These are phyloP conservation scores for Sonneratia alba DNA, from an alignment of 345 rosid genomes.

Conservation along the genomic window DNA sequence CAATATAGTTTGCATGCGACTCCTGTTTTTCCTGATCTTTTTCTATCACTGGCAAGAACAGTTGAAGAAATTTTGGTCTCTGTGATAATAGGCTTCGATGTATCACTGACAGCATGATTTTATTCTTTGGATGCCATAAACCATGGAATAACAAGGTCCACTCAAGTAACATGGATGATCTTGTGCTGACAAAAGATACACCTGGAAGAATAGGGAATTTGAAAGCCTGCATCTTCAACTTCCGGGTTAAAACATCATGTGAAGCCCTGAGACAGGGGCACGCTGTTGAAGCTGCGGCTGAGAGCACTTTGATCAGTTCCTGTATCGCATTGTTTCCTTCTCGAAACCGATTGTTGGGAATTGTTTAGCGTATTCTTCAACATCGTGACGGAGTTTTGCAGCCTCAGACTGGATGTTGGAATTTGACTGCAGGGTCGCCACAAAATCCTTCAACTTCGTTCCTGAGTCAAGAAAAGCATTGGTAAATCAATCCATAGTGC, in stretches of 20 bases:
- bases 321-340: constrained; percentile 85
- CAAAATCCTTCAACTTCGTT: constrained; percentile 77
- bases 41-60: not conserved
- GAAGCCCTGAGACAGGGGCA: not conserved
- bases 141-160: not conserved
- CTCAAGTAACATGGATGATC: not conserved
- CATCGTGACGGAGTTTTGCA: constrained; percentile 49
- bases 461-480: constrained; percentile 30
- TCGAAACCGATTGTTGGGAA: constrained; percentile 87
- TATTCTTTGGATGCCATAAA: not conserved
- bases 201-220: not conserved
- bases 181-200: not conserved
- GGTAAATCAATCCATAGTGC: not conserved
- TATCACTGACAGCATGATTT: not conserved
- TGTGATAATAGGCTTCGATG: not conserved
- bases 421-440: constrained; percentile 56
- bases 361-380: constrained; percentile 72
- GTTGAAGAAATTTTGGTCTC: not conserved
- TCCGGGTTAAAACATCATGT: not conserved
- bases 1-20: too few species aligned
- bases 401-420: constrained; percentile 48
- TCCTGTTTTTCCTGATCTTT: not conserved
- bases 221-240: not conserved
- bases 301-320: constrained; percentile 25
- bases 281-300: not conserved